Percentiles rank a stretch among this genome's conserved stretches.
Evolutionary conservation across 352 stramenopile species (phyloP).

Genomic region (Phytophthora quininea): DNA sequence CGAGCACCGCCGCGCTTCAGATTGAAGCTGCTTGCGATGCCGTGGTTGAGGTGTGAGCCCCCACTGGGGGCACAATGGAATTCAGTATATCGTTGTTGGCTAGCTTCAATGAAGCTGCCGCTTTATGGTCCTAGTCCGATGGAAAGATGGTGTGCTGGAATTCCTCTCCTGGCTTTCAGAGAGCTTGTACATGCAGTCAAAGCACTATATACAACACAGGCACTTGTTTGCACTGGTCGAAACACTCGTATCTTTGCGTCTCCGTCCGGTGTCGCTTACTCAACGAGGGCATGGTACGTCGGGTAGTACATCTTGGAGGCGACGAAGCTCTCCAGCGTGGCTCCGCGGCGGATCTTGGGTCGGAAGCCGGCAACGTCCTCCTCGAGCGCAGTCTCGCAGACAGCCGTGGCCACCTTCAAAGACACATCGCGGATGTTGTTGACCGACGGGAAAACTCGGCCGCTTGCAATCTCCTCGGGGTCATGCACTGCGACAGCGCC

Average conservation of each 20-base stretch:
- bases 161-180: conserved; percentile 24
- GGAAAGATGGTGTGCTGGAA: conserved; percentile 18
- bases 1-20: background rate
- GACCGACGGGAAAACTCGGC: conserved; percentile 95
- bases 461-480: conserved; percentile 90
- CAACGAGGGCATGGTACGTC: conserved; percentile 92
- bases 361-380: conserved; percentile 88
- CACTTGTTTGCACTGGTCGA: conserved; percentile 5
- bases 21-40: background rate
- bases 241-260: conserved; percentile 19
- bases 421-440: conserved; percentile 93
- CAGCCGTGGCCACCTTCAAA: conserved; percentile 92
- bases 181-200: conserved; percentile 7
- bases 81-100: conserved; percentile 16
- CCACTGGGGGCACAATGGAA: background rate
- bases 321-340: conserved; percentile 90
- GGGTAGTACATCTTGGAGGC: conserved; percentile 96
- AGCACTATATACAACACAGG: background rate
- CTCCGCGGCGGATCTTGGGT: conserved; percentile 67
- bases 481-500: conserved; percentile 93
- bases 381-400: conserved; percentile 90
- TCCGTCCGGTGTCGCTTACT: conserved; percentile 46
- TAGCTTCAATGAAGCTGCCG: conserved; percentile 19
- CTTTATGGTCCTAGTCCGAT: conserved; percentile 14
- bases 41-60: background rate